Percentiles rank a stretch among this genome's conserved stretches.
phyloP scores from a whole-genome alignment of 2,329 filamentous ascomycete genomes.

The Talaromyces rugulosus region DNA sequence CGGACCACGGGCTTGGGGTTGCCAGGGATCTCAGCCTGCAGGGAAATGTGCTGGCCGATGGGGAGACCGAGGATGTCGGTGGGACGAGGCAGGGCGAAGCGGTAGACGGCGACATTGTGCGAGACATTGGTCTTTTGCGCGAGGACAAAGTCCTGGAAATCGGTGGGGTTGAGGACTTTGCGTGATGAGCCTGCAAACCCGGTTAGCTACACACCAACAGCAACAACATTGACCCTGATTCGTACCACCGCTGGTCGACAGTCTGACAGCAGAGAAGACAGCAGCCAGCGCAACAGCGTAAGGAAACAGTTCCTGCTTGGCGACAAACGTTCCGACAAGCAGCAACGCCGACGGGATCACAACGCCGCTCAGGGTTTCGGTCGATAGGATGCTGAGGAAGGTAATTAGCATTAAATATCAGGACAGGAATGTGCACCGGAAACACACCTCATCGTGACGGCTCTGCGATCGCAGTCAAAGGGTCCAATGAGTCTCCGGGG shows the following conservation, averaged over 20 bases:
- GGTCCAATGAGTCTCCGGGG: not conserved
- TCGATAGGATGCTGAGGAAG: conserved; percentile 22
- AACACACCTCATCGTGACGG: conserved; percentile 15
- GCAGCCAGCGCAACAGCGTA: conserved; percentile 66
- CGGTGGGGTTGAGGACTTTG: conserved; percentile 79
- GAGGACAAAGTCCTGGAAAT: conserved; percentile 89
- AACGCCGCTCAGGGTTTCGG: conserved; percentile 68
- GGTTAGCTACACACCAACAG: conserved; percentile 1
- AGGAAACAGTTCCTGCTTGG: conserved; percentile 72
- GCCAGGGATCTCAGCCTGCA: conserved; percentile 76
- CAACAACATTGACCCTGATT: conserved; percentile 12
- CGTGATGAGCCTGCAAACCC: conserved; percentile 55
- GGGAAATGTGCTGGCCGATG: conserved; percentile 98
- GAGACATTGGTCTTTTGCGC: conserved; percentile 93
- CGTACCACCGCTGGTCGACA: conserved; percentile 71
- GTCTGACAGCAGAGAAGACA: conserved; percentile 65
- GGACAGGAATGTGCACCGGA: not conserved
- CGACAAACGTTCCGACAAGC: conserved; percentile 68
- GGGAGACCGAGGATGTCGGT: conserved; percentile 87
- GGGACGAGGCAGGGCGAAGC: conserved; percentile 76
- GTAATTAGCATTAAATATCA: not conserved
- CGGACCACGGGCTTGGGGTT: conserved; percentile 78
- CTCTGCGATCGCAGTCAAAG: not conserved
- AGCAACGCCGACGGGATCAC: conserved; percentile 80
- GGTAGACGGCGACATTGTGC: conserved; percentile 98